Base-by-base conservation (phyloP, 164 flowering plant species). In the Pachysandra terminalis region DNA sequence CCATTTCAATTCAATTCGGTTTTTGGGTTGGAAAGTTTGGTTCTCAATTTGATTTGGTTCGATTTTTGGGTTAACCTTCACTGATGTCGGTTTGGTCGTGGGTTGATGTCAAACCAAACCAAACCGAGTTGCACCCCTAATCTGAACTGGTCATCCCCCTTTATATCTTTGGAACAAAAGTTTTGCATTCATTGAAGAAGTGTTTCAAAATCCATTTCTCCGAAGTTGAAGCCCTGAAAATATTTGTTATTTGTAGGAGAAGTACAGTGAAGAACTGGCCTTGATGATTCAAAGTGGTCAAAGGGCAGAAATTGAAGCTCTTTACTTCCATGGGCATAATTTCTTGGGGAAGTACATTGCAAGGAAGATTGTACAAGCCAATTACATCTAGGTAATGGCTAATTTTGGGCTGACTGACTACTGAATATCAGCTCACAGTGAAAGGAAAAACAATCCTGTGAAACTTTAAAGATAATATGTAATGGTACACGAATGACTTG, bases 231-330 rank as follows among this genome's bases (percentile, higher is more conserved):
- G 21, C 13, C 9, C 65, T 68, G 45, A 35, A 54, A 61, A 28
- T 65, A 64, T 25, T 19, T 41, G 24, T 64, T 52, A 56, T 68
- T 64, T 22, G 61, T 61, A 93, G 97, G 90, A 84, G 2, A 78
- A 69, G 10, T 93, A 90, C 75, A 82, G 72, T 71, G 82, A 79
- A 66, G 98, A 96, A 80, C 63, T 96, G 81, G 73, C 66, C 16
- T 19, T 71, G 24, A 96, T 93, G 96, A 77, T 90, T 25, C 63
- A 88, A 54, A 76, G 87, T 19, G 89, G 86, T n/a, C 75, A 68
- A 15, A 84, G 93, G 71, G 97, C 93, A 40, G 98, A 95, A 68
- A 85, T 93, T 54, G 99, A 93, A 83, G 92, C 97, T 45, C 85
- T 91, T 45, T 89, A 86, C 75, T 73, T 61, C 73, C 89, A 88